Percentiles rank a stretch among this genome's conserved stretches.
Evolutionary conservation across 441 rosid genomes (phyloP).

Genomic region (Aleurites moluccanus): DNA sequence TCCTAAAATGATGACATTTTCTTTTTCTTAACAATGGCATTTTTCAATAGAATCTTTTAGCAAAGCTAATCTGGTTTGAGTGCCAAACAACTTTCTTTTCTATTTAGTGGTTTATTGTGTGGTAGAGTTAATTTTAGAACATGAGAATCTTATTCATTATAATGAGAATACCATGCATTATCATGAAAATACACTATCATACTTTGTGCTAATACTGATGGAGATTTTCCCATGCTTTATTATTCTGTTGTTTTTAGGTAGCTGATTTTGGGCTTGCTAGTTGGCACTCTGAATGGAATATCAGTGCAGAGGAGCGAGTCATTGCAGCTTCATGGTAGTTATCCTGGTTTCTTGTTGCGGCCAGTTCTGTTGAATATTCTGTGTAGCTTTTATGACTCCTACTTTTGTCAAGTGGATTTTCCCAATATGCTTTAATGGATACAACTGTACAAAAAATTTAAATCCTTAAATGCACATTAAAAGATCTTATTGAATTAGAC

Average conservation of each 20-base stretch:
- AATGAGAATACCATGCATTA: neutral
- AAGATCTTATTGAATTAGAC: neutral
- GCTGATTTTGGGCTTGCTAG: slow-evolving; percentile 80
- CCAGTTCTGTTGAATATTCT: neutral
- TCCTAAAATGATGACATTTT: neutral
- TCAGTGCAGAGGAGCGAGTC: slow-evolving; percentile 35
- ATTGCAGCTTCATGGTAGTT: slow-evolving; percentile 59
- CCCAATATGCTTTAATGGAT: neutral
- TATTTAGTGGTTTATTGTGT: neutral
- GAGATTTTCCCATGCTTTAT: slow-evolving; percentile 6
- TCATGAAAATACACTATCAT: neutral
- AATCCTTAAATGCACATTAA: neutral
- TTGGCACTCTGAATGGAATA: slow-evolving; percentile 51
- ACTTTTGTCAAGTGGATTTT: slow-evolving; percentile 9
- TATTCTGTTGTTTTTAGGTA: slow-evolving; percentile 36
- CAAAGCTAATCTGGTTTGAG: neutral
- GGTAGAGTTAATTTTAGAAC: neutral
- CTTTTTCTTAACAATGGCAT: neutral
- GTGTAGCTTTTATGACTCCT: neutral
- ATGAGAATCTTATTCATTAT: neutral
- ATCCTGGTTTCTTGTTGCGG: slow-evolving; percentile 4
- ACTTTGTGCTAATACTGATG: neutral
- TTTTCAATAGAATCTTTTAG: neutral
- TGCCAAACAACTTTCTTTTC: slow-evolving; percentile 1
- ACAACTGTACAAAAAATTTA: neutral